Percentiles rank a stretch among this genome's conserved stretches.
Evolutionary conservation across 805 yeast genomes (phyloP).

Genomic region (Barnettozyma wickerhamii): DNA sequence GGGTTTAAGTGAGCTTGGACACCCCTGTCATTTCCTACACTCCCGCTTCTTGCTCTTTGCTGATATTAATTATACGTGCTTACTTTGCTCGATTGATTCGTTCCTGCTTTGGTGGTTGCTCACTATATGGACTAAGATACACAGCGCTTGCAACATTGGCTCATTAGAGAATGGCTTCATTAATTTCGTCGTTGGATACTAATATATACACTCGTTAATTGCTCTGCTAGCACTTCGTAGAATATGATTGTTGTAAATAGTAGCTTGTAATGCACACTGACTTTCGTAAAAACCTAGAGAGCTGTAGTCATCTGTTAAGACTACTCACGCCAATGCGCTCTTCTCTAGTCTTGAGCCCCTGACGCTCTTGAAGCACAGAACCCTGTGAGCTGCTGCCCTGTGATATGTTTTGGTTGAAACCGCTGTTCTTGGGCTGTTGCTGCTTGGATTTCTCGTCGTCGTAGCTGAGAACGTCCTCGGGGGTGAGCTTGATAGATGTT

Average conservation of each 20-base stretch:
- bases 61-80: too few relatives aligned
- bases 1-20: too few relatives aligned
- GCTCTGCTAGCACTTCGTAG: not conserved
- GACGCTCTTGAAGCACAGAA: conserved; percentile 7
- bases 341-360: conserved; percentile 15
- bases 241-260: not conserved
- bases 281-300: too few relatives aligned
- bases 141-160: too few relatives aligned
- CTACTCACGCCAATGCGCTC: conserved; percentile 22
- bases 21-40: too few relatives aligned
- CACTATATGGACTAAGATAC: too few relatives aligned
- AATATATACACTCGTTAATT: conserved; percentile 2
- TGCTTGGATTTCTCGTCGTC: conserved; percentile 24
- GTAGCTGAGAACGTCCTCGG: conserved; percentile 52
- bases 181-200: too few relatives aligned
- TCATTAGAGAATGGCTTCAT: too few relatives aligned
- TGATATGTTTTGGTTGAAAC: conserved; percentile 18
- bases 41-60: too few relatives aligned
- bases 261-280: too few relatives aligned
- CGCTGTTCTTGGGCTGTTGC: conserved; percentile 3
- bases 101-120: too few relatives aligned
- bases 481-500: conserved; percentile 59
- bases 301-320: conserved; percentile 2
- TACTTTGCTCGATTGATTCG: too few relatives aligned
- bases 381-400: conserved; percentile 11